These are phyloP conservation scores for Coemansia sp. DNA, from an alignment of 192 early-diverging fungal species.

Conservation along the genomic window DNA sequence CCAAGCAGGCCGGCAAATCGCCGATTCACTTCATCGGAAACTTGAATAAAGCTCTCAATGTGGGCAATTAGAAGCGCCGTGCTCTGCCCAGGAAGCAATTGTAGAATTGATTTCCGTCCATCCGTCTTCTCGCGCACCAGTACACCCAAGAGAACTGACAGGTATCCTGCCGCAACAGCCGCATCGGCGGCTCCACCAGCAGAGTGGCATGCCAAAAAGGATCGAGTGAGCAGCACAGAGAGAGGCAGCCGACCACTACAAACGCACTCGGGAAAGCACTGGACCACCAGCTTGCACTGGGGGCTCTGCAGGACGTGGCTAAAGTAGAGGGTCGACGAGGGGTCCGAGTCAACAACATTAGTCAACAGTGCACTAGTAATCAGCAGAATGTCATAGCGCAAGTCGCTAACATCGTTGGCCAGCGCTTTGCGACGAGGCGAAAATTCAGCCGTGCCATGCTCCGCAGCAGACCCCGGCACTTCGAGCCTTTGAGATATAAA, in stretches of 20 bases:
- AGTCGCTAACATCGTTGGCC: constrained; percentile 14
- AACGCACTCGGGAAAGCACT: constrained; percentile 31
- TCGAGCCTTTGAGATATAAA: constrained; percentile 24
- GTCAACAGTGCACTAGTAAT: constrained; percentile 38
- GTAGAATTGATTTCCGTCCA: constrained; percentile 8
- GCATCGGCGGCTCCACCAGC: constrained; percentile 19
- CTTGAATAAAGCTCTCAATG: constrained; percentile 32
- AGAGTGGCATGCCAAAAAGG: constrained; percentile 27
- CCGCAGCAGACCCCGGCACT: background rate
- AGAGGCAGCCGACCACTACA: constrained; percentile 20
- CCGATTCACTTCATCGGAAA: constrained; percentile 32
- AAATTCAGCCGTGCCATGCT: background rate
- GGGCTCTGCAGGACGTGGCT: constrained; percentile 27
- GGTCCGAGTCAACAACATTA: constrained; percentile 41
- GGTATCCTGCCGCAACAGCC: constrained; percentile 34
- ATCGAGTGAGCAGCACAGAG: constrained; percentile 17
- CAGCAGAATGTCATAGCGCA: constrained; percentile 43
- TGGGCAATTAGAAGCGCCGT: constrained; percentile 14
- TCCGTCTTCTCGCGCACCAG: constrained; percentile 17
- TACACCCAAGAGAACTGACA: constrained; percentile 39
- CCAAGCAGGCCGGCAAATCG: constrained; percentile 26
- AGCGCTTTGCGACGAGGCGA: constrained; percentile 13
- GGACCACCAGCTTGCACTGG: constrained; percentile 12
- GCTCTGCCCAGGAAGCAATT: constrained; percentile 17
- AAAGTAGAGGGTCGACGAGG: constrained; percentile 32